Evolutionary conservation across 306 rosid genomes (phyloP), one percentile per base, ranked within the genome.

Genomic region (Sophora flavescens): DNA sequence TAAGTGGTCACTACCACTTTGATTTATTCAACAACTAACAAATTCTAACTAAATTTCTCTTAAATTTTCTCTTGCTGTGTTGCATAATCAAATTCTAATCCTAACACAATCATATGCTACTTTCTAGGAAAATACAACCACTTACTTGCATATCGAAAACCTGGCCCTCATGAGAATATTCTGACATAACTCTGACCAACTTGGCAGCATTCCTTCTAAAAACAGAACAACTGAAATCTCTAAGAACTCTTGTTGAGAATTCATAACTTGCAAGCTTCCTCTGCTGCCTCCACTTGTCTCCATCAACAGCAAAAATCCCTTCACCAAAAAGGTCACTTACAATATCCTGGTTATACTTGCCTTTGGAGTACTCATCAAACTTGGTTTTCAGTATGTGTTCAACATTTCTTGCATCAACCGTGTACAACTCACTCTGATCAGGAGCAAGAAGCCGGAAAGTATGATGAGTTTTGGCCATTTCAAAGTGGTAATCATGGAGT

Each of bases 301-400:
- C 94, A 72, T 93, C 94, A 54, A 91, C 91, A 0, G 5, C 65
- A 50, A 93, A 93, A 60, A 93, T 91, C 48, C 98, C 98, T 4
- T 84, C 70, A 45, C 91, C 92, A 33, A 90, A 84, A 68, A 93
- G 77, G 79, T 89, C 97, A 28, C 54, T 44, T 8, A 77, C 0
- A 0, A 83, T 41, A 0, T 82, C 91, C n/a, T 73, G 84, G 28
- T 69, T 59, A 15, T 45, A 41, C 44, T 72, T 67, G 1, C 98
- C 98, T 83, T 85, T 93, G 1, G 87, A 53, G 30, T 90, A 93
- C 56, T 80, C 78, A 1, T 74, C 71, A 44, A 91, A 91, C 10
- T 70, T 81, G 8, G 83, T 75, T 78, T 79, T 86, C 42, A 89
- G 26, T 3, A 93, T 11, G 36, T 93, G 89, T 42, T 93, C 94